Evolutionary conservation across 2,329 filamentous ascomycete species (phyloP), one percentile per base, ranked within the genome.

Genomic region (Cladosporium sp.): DNA sequence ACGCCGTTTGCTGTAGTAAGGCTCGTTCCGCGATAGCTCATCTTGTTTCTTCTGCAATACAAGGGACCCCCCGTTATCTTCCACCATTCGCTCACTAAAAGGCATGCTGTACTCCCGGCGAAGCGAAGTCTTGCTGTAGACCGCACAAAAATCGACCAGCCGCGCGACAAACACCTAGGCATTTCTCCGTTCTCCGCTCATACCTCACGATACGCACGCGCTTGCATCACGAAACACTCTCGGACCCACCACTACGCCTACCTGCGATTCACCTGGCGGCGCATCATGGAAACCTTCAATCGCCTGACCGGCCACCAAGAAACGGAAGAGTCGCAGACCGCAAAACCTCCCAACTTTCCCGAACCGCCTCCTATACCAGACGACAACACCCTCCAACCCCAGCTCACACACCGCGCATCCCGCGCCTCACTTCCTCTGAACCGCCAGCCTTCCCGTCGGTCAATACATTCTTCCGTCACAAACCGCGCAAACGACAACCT

Each of bases 261-360:
- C 13, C 41, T 30, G 40, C 40, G 25, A 29, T 8, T 15, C 15
- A 29, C 25, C 40, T 32, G 30, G 12, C 18, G 18, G 40, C 30
- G 15, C 25, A 41, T n/a, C n/a, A 67, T 67, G 65, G 59, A 67
- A 33, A 58, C 63, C n/a, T 58, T 67, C 40, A 59, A 65, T 57
- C 61, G 59, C 29, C 51, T 66, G 18, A 64, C 64, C 40, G 64
- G 65, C 51, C 61, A 66, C 33, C 56, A 62, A 49, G 63, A 65
- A 30, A 60, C 57, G 40, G 58, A 57, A 13, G 55, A 61, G 33
- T 32, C 55, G 19, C 46, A 35, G 30, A 54, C 53, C 41, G 55
- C 53, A 7, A 55, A 49, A 47, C 56, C 43, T 33, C 54, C 57
- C n/a, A 39, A 52, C 52, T 51, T 51, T 42, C 59, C 54, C 22